phyloP scores from a whole-genome alignment of 139 green algal species.

The Chlorella vulgaris region DNA sequence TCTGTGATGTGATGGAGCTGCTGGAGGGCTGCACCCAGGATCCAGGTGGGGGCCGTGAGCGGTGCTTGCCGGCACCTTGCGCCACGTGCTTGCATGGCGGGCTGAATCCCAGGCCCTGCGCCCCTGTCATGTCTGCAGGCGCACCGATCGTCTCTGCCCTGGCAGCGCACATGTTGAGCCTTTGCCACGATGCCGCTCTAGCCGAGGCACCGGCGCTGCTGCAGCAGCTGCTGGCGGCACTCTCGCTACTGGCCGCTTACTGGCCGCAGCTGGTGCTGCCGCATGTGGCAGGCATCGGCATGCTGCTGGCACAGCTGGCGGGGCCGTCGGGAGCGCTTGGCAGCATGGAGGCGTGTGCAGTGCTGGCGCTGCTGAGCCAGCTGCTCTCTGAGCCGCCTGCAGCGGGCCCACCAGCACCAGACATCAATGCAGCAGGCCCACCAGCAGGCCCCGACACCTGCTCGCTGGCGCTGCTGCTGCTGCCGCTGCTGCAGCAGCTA shows the following conservation, averaged over 20 bases:
- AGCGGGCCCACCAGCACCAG: background rate
- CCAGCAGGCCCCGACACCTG: background rate
- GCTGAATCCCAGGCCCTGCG: background rate
- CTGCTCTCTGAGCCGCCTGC: background rate
- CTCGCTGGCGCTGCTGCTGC: conserved; percentile 6
- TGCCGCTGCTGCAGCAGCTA: conserved; percentile 21
- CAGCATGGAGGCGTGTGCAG: background rate
- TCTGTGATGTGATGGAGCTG: conserved; percentile 26
- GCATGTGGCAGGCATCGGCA: background rate
- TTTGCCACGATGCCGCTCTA: background rate
- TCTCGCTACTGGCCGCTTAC: background rate
- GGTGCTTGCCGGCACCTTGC: background rate
- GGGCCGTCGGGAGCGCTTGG: background rate
- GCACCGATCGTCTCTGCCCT: background rate
- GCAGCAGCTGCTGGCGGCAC: background rate
- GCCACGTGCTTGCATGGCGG: background rate
- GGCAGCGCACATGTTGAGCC: background rate
- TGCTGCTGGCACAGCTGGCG: background rate
- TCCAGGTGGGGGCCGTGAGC: conserved; percentile 2
- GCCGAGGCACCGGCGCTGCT: background rate
- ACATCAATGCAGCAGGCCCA: background rate
- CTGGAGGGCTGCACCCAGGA: conserved; percentile 20
- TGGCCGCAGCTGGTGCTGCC: background rate
- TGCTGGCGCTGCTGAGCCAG: background rate
- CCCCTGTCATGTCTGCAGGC: background rate